These are phyloP conservation scores for Whalleya microplaca DNA, from an alignment of 2,329 filamentous ascomycete species.

Conservation along the genomic window DNA sequence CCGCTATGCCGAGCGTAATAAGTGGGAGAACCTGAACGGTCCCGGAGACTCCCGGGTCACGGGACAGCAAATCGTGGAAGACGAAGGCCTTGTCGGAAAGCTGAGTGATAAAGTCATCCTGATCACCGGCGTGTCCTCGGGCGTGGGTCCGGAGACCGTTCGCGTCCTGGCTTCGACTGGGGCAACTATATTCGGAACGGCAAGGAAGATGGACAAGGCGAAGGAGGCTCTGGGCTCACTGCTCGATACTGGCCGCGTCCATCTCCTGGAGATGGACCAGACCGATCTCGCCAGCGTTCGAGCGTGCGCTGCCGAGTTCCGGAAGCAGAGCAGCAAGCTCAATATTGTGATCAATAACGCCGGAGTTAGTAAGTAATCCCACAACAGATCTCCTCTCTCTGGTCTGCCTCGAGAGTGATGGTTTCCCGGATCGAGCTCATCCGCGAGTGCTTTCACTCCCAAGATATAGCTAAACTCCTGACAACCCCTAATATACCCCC, in stretches of 20 bases:
- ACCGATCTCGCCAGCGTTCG: conserved; percentile 40
- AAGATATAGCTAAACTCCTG: too few species aligned
- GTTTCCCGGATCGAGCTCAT: too few species aligned
- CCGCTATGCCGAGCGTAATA: conserved; percentile 28
- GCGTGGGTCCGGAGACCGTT: conserved; percentile 47
- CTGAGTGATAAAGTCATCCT: conserved; percentile 43
- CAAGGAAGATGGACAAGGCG: conserved; percentile 44
- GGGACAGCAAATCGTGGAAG: conserved; percentile 41
- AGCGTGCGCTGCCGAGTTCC: conserved; percentile 28
- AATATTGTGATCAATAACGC: conserved; percentile 46
- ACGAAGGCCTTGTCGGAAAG: conserved; percentile 39
- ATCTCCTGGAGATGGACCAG: conserved; percentile 41
- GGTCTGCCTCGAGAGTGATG: too few species aligned
- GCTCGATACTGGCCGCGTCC: conserved; percentile 31
- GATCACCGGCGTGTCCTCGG: conserved; percentile 46
- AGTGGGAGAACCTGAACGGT: conserved; percentile 32
- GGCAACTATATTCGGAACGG: conserved; percentile 48
- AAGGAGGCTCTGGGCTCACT: conserved; percentile 35
- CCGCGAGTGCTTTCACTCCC: too few species aligned
- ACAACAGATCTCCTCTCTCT: too few species aligned
- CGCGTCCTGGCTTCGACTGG: conserved; percentile 48
- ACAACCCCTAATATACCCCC: too few species aligned
- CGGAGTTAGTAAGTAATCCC: conserved; percentile 44
- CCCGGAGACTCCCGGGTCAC: conserved; percentile 44
- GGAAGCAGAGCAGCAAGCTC: conserved; percentile 23